phyloP scores from a whole-genome alignment of 768 basidiomycete genomes.

The Kwoniella botswanensis region DNA sequence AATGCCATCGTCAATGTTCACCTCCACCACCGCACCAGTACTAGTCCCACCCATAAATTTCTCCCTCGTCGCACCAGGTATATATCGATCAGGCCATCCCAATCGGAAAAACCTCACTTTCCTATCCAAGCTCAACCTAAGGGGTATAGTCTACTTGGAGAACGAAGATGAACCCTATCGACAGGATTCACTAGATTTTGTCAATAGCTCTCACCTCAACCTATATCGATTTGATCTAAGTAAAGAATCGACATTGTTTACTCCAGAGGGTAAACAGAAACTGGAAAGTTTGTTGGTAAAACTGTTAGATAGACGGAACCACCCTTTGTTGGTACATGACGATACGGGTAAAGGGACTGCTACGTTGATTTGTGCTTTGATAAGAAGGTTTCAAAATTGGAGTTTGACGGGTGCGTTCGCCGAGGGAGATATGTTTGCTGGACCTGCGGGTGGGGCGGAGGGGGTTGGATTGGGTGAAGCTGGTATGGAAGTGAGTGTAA shows the following conservation, averaged over 20 bases:
- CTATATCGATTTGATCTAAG: conserved; percentile 44
- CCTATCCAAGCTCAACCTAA: conserved; percentile 46
- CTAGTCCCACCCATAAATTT: conserved; percentile 56
- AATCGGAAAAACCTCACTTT: conserved; percentile 55
- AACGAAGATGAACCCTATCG: conserved; percentile 37
- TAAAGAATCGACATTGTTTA: conserved; percentile 38
- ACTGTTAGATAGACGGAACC: conserved; percentile 44
- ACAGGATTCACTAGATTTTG: conserved; percentile 46
- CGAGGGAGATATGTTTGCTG: conserved; percentile 52
- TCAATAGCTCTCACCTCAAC: conserved; percentile 22
- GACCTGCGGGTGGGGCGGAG: conserved; percentile 51
- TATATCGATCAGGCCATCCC: conserved; percentile 56
- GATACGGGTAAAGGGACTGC: conserved; percentile 50
- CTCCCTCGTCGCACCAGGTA: conserved; percentile 45
- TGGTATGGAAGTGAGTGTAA: conserved; percentile 45
- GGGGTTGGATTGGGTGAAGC: conserved; percentile 51
- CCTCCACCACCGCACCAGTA: conserved; percentile 17
- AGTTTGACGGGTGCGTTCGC: conserved; percentile 42
- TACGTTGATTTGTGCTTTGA: conserved; percentile 34
- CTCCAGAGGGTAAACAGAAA: conserved; percentile 17
- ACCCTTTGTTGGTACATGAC: conserved; percentile 53
- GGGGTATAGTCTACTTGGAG: conserved; percentile 55
- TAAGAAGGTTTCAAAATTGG: conserved; percentile 41
- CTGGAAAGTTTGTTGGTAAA: conserved; percentile 33
- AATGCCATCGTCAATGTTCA: conserved; percentile 6